Evolutionary conservation across 2,329 filamentous ascomycete species (phyloP), one percentile per base, ranked within the genome.

Genomic region (Coniochaeta sp.): DNA sequence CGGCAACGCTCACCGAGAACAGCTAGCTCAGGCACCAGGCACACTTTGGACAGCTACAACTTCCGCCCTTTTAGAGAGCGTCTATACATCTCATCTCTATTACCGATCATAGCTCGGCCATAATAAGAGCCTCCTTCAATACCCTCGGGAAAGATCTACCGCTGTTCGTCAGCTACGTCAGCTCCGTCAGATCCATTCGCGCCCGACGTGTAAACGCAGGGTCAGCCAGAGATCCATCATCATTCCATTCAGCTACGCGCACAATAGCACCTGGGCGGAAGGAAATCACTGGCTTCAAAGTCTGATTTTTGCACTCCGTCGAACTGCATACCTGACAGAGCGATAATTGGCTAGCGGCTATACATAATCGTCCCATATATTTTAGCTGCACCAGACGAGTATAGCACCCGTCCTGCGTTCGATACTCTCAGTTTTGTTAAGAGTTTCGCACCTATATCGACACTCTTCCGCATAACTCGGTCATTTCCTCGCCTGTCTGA

Each of bases 131-230:
- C 24, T 52, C 22, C 47, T 12, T 52, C 14, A 12, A 26, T 7
- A 14, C 22, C n/a, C 17, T n/a, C 9, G 16, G 16, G 22, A 9
- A 52, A 52, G 40, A 40, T 16, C 47, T 19, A 22, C 57, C 8
- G n/a, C 60, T 62, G 62, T 62, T 61, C 63, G 66, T 65, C 65
- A 65, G 62, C 62, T 64, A 57, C 47, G 59, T 47, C 28, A n/a
- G n/a, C n/a, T n/a, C n/a, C n/a, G n/a, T n/a, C 62, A 38, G 55
- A 55, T 66, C 60, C 59, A 65, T 67, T 67, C 63, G 47, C 24
- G 47, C 47, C 47, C 47, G 65, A 67, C 61, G 59, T 19, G 59
- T 54, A 60, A 31, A 31, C n/a, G n/a, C n/a, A 36, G 16, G 56
- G 56, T 22, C 62, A 43, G n/a, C 58, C 28, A 57, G 52, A 47